Evolutionary conservation across 768 basidiomycete genomes (phyloP).

Genomic region (Lactarius deliciosus): DNA sequence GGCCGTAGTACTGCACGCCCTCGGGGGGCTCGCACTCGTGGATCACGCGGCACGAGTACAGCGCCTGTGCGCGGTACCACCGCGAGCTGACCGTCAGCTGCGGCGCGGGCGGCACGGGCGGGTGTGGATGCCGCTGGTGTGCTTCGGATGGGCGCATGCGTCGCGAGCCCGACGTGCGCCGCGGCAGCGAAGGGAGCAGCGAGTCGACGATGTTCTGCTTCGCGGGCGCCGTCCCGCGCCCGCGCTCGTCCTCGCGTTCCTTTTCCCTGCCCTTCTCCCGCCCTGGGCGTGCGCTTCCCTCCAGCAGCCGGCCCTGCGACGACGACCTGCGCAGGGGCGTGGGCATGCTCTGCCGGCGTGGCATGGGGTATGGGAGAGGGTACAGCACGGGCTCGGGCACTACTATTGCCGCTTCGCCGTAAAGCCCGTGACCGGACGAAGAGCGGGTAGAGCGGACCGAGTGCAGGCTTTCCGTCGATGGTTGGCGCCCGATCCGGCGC

Average conservation of each 20-base stretch:
- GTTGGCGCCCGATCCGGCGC: conserved; percentile 33
- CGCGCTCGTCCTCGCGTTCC: conserved; percentile 9
- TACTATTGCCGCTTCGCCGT: conserved; percentile 22
- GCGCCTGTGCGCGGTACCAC: conserved; percentile 36
- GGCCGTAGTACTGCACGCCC: conserved; percentile 64
- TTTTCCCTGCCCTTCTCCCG: conserved; percentile 25
- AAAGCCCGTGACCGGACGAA: conserved; percentile 34
- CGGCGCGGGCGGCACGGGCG: conserved; percentile 27
- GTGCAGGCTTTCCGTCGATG: conserved; percentile 44
- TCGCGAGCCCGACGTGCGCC: conserved; percentile 21
- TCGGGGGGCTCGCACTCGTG: conserved; percentile 66
- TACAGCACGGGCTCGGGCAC: conserved; percentile 32
- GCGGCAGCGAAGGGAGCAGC: conserved; percentile 12
- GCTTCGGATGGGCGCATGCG: conserved; percentile 15
- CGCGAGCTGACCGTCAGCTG: conserved; percentile 24
- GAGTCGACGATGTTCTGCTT: conserved; percentile 10
- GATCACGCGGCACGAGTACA: conserved; percentile 67
- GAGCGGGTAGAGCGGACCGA: conserved; percentile 38
- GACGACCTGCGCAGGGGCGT: conserved; percentile 35
- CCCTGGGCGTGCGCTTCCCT: conserved; percentile 22
- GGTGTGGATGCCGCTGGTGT: conserved; percentile 29
- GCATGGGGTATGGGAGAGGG: conserved; percentile 21
- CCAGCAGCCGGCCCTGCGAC: conserved; percentile 34
- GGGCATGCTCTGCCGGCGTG: conserved; percentile 56
- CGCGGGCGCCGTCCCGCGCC: not conserved